Evolutionary conservation across 2,329 filamentous ascomycete species (phyloP).

Genomic region (Mycosphaerella arachidis): DNA sequence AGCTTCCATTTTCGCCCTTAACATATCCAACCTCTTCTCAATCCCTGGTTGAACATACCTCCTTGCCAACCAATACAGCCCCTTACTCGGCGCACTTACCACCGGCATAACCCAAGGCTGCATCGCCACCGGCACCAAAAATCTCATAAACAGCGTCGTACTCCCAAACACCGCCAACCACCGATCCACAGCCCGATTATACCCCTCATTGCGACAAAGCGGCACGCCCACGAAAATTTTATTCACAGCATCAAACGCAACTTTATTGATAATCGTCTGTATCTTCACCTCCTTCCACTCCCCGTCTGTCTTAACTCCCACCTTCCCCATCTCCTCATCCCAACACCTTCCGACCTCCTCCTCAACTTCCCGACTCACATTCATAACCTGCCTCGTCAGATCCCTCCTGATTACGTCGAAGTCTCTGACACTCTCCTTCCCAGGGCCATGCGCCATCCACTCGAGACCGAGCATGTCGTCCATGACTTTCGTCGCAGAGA

Average conservation of each 20-base stretch:
- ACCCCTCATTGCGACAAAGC: constrained; percentile 8
- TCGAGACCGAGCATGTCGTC: constrained; percentile 9
- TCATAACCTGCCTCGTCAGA: constrained; percentile 13
- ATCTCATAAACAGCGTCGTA: constrained; percentile 8
- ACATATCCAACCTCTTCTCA: neutral
- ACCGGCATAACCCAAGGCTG: constrained; percentile 4
- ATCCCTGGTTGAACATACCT: neutral
- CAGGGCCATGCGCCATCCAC: constrained; percentile 9
- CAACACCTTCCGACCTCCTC: constrained; percentile 9
- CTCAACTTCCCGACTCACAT: constrained; percentile 10
- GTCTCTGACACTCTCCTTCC: constrained; percentile 7
- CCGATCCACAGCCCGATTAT: constrained; percentile 5
- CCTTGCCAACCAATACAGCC: constrained; percentile 6
- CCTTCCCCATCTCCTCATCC: constrained; percentile 5
- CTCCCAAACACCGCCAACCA: constrained; percentile 12
- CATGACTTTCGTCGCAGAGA: constrained; percentile 7
- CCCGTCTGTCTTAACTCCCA: neutral
- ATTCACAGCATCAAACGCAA: constrained; percentile 17
- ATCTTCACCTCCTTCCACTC: constrained; percentile 7
- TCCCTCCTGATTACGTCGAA: constrained; percentile 14
- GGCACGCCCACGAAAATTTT: constrained; percentile 16
- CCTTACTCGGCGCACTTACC: constrained; percentile 1
- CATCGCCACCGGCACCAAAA: constrained; percentile 1
- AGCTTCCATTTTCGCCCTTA: no score
- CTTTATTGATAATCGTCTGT: constrained; percentile 7